phyloP scores from a whole-genome alignment of 768 basidiomycete genomes.

The Pulveroboletus frians region DNA sequence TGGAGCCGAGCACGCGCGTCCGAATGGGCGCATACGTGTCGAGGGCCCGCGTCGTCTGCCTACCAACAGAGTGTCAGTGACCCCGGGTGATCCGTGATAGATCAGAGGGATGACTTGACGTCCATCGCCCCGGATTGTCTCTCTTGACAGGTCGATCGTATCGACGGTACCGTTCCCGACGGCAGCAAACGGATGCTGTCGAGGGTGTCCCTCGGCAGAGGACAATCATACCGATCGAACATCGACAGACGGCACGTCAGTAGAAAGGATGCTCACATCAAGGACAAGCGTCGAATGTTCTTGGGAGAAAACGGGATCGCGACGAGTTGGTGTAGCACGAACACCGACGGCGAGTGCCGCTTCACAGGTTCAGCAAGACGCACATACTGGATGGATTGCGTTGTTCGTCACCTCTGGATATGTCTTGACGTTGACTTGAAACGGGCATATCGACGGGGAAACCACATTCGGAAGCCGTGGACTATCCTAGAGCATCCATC shows the following conservation, averaged over 20 bases:
- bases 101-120: constrained; percentile 51
- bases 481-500: constrained; percentile 6
- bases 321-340: constrained; percentile 2
- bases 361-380: constrained; percentile 16
- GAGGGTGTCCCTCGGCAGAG: neutral
- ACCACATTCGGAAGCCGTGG: constrained; percentile 14
- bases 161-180: constrained; percentile 37
- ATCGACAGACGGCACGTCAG: constrained; percentile 14
- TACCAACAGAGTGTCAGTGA: constrained; percentile 47
- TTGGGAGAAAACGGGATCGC: constrained; percentile 14
- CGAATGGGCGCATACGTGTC: neutral
- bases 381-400: constrained; percentile 13
- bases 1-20: constrained; percentile 24
- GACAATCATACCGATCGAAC: neutral
- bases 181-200: constrained; percentile 38
- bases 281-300: constrained; percentile 5
- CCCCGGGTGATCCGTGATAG: constrained; percentile 64
- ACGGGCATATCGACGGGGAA: constrained; percentile 7
- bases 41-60: neutral
- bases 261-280: constrained; percentile 18
- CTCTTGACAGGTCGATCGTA: constrained; percentile 46
- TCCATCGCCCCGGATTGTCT: constrained; percentile 18
- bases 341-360: constrained; percentile 7
- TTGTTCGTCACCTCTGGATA: constrained; percentile 13
- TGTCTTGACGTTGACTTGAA: constrained; percentile 13